Percentiles rank a stretch among this genome's conserved stretches.
phyloP scores from a whole-genome alignment of 163 green algal species.

The Coccomyxa subellipsoidea region DNA sequence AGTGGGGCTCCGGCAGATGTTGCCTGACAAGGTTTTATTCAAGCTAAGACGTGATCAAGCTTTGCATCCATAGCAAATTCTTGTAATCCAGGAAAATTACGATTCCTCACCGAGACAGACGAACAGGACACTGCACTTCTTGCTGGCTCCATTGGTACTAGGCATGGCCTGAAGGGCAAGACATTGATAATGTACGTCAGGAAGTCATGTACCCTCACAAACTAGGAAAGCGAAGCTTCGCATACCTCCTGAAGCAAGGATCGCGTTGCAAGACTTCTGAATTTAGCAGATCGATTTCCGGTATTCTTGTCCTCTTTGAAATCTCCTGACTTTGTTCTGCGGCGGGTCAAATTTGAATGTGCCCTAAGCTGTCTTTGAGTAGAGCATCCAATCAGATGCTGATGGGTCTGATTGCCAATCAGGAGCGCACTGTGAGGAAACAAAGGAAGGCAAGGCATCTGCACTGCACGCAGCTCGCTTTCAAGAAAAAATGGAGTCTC shows the following conservation, averaged over 20 bases:
- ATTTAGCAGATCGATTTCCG: not conserved
- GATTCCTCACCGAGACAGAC: conserved; percentile 57
- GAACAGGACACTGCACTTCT: conserved; percentile 65
- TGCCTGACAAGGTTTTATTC: too few species aligned
- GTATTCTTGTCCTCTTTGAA: not conserved
- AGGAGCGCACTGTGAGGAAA: not conserved
- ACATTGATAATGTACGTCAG: too few species aligned
- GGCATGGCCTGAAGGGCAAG: not conserved
- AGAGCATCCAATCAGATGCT: not conserved
- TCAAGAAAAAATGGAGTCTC: not conserved
- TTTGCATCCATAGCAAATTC: too few species aligned
- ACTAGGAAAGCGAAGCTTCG: too few species aligned
- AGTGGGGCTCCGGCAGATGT: conserved; percentile 91
- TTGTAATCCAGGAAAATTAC: not conserved
- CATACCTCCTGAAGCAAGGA: not conserved
- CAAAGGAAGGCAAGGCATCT: not conserved
- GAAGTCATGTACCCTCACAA: too few species aligned
- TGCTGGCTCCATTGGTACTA: not conserved
- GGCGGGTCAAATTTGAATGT: not conserved
- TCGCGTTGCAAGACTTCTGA: not conserved
- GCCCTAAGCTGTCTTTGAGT: not conserved
- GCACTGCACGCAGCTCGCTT: not conserved
- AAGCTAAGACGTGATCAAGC: too few species aligned
- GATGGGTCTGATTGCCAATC: not conserved
- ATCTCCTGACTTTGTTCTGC: not conserved